Base-by-base conservation (phyloP, 495 filamentous ascomycete species). In the Darksidea phi region DNA sequence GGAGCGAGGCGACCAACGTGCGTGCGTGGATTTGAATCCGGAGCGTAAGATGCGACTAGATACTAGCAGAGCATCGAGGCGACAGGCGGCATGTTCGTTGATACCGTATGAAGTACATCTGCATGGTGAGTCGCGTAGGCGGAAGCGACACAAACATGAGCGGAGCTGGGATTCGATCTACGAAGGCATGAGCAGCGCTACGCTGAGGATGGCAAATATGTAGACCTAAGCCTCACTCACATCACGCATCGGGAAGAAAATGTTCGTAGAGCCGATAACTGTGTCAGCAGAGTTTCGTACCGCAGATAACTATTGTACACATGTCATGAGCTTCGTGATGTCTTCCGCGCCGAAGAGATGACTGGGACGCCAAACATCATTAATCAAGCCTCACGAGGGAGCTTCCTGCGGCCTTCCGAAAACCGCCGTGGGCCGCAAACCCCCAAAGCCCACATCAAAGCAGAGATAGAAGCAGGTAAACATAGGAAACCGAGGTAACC, bases 271-370 rank as follows among this genome's bases (percentile, higher is more conserved):
- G n/a, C 18, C 15, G 50, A 25, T 34, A 38, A 41, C 1, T 32
- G 8, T 37, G 36, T n/a, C 36, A 32, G 25, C 51, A 62, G 41
- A 15, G 11, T 52, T 57, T 57, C 54, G 51, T 57, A 63, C 54
- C 37, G 52, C 59, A 49, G 49, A 32, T 21, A 37, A 46, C 45
- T 63, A 63, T 53, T 63, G 47, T 63, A 63, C 60, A 62, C 42
- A 34, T 36, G 52, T 56, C 59, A 48, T 62, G 46, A 62, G 59
- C 52, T 38, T 62, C 59, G 23, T 62, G 59, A 50, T 62, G 49
- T 50, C 24, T 52, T 58, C 13, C 42, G 41, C 20, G 41, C 15
- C 13, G 51, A n/a, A n/a, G 17, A 57, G 25, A 1, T n/a, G 26
- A n/a, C 24, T 17, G n/a, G 8, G 55, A 49, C 43, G 55, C 55